Conservation (phyloP, 768 basidiomycete species). For the Mycena leptocephala region DNA sequence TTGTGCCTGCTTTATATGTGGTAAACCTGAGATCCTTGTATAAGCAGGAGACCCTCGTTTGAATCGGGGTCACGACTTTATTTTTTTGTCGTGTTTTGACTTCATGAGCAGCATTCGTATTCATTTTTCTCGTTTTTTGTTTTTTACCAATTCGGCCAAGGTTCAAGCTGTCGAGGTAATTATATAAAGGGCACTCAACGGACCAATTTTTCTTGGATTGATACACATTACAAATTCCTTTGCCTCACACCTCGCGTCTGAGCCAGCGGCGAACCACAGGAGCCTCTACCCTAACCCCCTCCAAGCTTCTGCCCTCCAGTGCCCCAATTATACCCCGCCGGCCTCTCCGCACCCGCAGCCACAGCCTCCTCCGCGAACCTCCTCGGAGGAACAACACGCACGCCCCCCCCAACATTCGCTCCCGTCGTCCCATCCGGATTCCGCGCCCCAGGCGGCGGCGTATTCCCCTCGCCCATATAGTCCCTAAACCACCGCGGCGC, state of each 20-base stretch:
- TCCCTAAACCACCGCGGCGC: constrained; percentile 76
- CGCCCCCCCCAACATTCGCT: constrained; percentile 61
- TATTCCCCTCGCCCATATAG: constrained; percentile 60
- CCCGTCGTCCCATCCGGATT: constrained; percentile 50
- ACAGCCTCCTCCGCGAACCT: constrained; percentile 29
- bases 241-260: background rate
- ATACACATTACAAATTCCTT: constrained; percentile 19
- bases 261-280: too few relatives aligned
- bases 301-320: constrained; percentile 42
- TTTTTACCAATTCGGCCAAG: too few relatives aligned
- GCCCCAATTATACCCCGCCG: constrained; percentile 34
- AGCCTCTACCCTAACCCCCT: background rate
- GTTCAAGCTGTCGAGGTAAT: too few relatives aligned
- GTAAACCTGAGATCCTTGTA: too few relatives aligned
- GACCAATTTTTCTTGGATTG: background rate
- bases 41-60: too few relatives aligned
- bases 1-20: too few relatives aligned
- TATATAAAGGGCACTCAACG: too few relatives aligned
- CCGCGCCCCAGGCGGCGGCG: constrained; percentile 42
- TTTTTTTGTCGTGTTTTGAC: too few relatives aligned
- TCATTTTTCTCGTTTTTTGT: too few relatives aligned
- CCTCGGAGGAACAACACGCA: constrained; percentile 74
- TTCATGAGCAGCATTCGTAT: too few relatives aligned
- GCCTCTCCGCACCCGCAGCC: background rate
- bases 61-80: too few relatives aligned